phyloP scores from a whole-genome alignment of 2,329 filamentous ascomycete species.

The Paraphoma sp. region DNA sequence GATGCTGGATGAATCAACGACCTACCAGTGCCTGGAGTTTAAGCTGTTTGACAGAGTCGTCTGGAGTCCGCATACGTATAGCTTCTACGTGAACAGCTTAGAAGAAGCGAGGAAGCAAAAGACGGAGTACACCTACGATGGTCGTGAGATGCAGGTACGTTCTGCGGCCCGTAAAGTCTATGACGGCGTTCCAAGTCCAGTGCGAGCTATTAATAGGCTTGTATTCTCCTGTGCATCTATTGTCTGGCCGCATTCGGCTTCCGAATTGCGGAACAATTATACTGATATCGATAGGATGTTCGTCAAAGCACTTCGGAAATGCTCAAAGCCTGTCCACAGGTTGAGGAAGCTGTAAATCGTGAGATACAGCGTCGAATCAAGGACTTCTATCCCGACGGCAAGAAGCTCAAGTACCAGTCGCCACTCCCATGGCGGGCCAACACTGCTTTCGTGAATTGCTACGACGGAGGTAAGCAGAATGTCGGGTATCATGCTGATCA shows the following conservation, averaged over 20 bases:
- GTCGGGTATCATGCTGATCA: constrained; percentile 95
- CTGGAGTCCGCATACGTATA: constrained; percentile 80
- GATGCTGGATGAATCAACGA: constrained; percentile 73
- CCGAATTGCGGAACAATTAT: not conserved
- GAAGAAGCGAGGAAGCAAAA: constrained; percentile 74
- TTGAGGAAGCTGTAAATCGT: constrained; percentile 77
- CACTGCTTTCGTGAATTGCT: constrained; percentile 94
- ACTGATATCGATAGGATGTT: constrained; percentile 61
- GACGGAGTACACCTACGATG: constrained; percentile 86
- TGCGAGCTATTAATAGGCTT: too few species aligned
- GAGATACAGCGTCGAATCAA: constrained; percentile 77
- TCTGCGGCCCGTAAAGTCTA: too few species aligned
- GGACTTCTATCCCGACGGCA: constrained; percentile 69
- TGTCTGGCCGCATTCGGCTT: too few species aligned
- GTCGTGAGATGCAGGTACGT: constrained; percentile 69
- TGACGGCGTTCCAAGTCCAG: too few species aligned
- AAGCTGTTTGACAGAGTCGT: constrained; percentile 90
- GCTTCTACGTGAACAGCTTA: constrained; percentile 80
- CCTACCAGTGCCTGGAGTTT: constrained; percentile 76
- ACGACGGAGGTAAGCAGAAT: constrained; percentile 78
- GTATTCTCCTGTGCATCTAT: too few species aligned
- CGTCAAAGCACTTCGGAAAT: constrained; percentile 79
- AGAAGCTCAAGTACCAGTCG: constrained; percentile 80
- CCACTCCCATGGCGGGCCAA: constrained; percentile 80
- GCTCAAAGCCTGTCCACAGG: constrained; percentile 69